Conservation (phyloP, 2,329 filamentous ascomycete species). For the Alternaria postmessia region DNA sequence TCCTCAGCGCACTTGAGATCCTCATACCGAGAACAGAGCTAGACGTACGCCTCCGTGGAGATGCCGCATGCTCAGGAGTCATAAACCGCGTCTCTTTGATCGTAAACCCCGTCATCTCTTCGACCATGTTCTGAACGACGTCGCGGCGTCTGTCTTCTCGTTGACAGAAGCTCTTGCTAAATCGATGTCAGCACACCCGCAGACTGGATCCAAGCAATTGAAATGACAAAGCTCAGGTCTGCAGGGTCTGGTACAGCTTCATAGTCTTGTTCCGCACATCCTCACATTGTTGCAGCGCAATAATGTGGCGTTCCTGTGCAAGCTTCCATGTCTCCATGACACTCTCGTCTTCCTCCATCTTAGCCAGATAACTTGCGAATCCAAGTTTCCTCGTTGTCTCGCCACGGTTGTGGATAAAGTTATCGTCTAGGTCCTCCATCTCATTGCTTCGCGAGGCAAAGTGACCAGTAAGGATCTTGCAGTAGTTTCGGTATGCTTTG, state of each 20-base stretch:
- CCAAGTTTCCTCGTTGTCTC: slow-evolving; percentile 60
- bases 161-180: background rate
- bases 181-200: slow-evolving; percentile 12
- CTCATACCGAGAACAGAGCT: background rate
- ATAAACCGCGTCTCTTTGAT: background rate
- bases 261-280: slow-evolving; percentile 43
- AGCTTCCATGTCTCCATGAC: slow-evolving; percentile 68
- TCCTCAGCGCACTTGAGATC: background rate
- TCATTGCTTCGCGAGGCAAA: slow-evolving; percentile 63
- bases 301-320: slow-evolving; percentile 67
- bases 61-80: background rate
- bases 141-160: background rate
- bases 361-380: slow-evolving; percentile 66
- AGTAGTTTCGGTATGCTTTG: slow-evolving; percentile 64
- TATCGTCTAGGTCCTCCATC: slow-evolving; percentile 50
- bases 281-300: slow-evolving; percentile 56
- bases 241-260: slow-evolving; percentile 36
- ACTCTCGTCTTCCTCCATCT: slow-evolving; percentile 70
- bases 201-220: background rate
- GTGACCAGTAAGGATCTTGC: slow-evolving; percentile 63
- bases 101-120: background rate
- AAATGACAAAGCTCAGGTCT: slow-evolving; percentile 10
- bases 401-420: slow-evolving; percentile 63
- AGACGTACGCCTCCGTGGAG: background rate
- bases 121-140: background rate